Evolutionary conservation across 495 filamentous ascomycete species (phyloP).

Genomic region (Aspergillus sparsus): DNA sequence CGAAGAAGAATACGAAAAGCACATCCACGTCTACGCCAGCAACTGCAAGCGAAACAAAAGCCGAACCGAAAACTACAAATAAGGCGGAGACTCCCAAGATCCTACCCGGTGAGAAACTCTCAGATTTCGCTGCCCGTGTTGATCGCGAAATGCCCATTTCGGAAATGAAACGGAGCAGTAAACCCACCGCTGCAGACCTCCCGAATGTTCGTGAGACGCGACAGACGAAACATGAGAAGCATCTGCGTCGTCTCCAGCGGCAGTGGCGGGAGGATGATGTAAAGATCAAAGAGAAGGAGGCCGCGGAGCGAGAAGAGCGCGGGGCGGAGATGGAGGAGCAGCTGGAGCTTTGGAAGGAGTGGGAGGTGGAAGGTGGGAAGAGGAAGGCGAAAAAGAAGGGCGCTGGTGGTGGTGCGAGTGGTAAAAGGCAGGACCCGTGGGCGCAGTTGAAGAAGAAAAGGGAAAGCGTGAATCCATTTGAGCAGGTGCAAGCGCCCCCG

Average conservation of each 20-base stretch:
- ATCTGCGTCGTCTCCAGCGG: slow-evolving; percentile 75
- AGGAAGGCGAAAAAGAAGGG: slow-evolving; percentile 62
- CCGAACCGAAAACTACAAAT: slow-evolving; percentile 9
- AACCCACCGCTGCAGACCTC: slow-evolving; percentile 27
- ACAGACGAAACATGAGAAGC: slow-evolving; percentile 79
- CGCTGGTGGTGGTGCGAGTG: slow-evolving; percentile 35
- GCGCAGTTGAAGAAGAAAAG: slow-evolving; percentile 58
- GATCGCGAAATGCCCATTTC: slow-evolving; percentile 80
- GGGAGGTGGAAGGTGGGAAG: slow-evolving; percentile 47
- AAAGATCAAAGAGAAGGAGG: slow-evolving; percentile 62
- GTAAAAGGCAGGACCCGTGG: slow-evolving; percentile 78
- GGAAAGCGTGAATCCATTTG: slow-evolving; percentile 59
- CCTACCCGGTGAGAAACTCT: slow-evolving; percentile 75
- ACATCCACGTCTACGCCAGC: slow-evolving; percentile 19
- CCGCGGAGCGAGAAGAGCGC: slow-evolving; percentile 63
- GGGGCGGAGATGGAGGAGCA: slow-evolving; percentile 55
- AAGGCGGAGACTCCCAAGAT: slow-evolving; percentile 56
- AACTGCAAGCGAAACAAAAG: slow-evolving; percentile 12
- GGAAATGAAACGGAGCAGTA: slow-evolving; percentile 50
- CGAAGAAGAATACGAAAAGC: slow-evolving; percentile 17
- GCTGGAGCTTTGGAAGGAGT: slow-evolving; percentile 49
- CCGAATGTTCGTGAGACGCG: slow-evolving; percentile 53
- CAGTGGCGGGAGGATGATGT: slow-evolving; percentile 80
- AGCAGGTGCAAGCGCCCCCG: slow-evolving; percentile 81
- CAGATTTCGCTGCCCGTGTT: slow-evolving; percentile 81